A percentile compares a stretch with the other conserved stretches of the same genome.
Conservation (phyloP, 2,329 filamentous ascomycete genomes). For the Fusarium multiceps region DNA sequence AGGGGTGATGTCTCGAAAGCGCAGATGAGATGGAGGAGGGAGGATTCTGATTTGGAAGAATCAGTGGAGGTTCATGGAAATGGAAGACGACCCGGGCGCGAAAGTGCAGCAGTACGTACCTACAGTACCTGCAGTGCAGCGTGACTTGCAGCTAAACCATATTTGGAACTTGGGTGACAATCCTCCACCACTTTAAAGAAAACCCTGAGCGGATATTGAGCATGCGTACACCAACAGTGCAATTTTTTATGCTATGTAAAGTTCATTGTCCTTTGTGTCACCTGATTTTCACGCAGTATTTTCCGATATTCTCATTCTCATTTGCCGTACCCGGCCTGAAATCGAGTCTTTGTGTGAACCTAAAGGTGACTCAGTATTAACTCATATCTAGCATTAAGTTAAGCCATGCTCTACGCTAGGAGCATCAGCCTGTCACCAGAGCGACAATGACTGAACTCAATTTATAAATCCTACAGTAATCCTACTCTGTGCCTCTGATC, state of each 20-base stretch:
- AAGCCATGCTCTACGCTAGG: neutral
- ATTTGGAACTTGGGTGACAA: constrained; percentile 30
- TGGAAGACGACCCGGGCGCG: constrained; percentile 39
- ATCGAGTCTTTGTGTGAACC: neutral
- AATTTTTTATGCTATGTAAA: constrained; percentile 4
- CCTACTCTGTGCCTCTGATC: neutral
- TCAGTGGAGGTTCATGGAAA: constrained; percentile 16
- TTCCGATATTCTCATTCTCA: neutral
- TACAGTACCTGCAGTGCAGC: constrained; percentile 40
- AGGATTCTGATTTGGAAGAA: constrained; percentile 39
- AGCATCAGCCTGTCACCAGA: neutral
- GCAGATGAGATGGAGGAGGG: constrained; percentile 32
- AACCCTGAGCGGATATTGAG: constrained; percentile 23
- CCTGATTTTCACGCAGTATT: constrained; percentile 7
- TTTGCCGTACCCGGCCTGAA: neutral
- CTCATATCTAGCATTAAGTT: neutral
- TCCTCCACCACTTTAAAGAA: constrained; percentile 28
- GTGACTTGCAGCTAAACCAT: constrained; percentile 39
- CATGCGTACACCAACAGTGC: neutral
- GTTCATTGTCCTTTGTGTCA: constrained; percentile 19
- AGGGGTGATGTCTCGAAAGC: constrained; percentile 33
- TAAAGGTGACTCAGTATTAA: neutral
- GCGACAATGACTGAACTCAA: neutral
- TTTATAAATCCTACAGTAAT: neutral
- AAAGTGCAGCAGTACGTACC: constrained; percentile 19